phyloP scores from a whole-genome alignment of 768 basidiomycete species.

The Antrodiella citrinella region DNA sequence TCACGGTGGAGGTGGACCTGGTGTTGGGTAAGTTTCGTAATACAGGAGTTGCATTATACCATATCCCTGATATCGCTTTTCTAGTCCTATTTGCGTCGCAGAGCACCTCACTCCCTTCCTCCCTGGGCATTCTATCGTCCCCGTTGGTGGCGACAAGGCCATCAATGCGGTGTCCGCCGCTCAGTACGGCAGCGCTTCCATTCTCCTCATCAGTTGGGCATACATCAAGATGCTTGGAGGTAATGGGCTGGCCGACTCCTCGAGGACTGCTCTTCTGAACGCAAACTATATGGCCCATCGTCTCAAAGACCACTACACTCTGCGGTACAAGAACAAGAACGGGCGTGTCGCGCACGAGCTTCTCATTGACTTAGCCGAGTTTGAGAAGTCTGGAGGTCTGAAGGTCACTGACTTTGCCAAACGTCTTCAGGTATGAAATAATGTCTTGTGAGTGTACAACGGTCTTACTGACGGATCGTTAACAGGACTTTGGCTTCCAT shows the following conservation, averaged over 20 bases:
- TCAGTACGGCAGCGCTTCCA: slow-evolving; percentile 91
- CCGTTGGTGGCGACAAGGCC: slow-evolving; percentile 55
- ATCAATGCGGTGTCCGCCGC: slow-evolving; percentile 89
- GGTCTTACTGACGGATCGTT: not conserved
- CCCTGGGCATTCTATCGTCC: slow-evolving; percentile 74
- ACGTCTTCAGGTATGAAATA: slow-evolving; percentile 63
- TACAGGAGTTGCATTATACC: not conserved
- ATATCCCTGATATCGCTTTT: slow-evolving; percentile 5
- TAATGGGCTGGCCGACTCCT: slow-evolving; percentile 75
- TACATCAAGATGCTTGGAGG: slow-evolving; percentile 99
- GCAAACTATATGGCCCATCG: slow-evolving; percentile 97
- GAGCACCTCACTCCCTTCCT: slow-evolving; percentile 93
- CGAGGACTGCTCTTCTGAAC: slow-evolving; percentile 82
- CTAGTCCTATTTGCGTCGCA: slow-evolving; percentile 89
- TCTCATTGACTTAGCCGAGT: slow-evolving; percentile 91
- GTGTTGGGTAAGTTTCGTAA: slow-evolving; percentile 75
- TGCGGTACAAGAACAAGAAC: slow-evolving; percentile 87
- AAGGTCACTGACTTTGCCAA: slow-evolving; percentile 98
- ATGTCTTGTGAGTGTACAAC: slow-evolving; percentile 2
- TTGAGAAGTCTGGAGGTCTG: slow-evolving; percentile 80
- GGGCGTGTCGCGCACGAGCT: slow-evolving; percentile 94
- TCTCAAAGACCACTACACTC: slow-evolving; percentile 73
- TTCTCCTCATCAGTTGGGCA: slow-evolving; percentile 96
- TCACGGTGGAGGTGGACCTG: slow-evolving; percentile 96
- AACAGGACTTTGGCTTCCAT: slow-evolving; percentile 85